phyloP scores from a whole-genome alignment of 2,329 filamentous ascomycete genomes.

The Leptographium radiaticola region DNA sequence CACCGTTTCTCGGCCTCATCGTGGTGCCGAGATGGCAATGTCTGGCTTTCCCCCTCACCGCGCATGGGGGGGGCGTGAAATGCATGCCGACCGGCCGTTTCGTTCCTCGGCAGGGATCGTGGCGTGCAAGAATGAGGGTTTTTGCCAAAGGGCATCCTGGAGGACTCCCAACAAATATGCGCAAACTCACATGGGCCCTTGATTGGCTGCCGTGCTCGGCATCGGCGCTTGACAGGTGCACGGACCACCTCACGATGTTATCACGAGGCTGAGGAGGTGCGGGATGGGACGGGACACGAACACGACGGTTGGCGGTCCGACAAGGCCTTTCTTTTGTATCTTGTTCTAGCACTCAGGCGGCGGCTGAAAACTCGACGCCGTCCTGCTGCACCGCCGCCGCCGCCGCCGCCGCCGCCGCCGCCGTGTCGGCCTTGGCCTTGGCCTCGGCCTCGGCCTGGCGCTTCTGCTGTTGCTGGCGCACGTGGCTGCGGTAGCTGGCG shows the following conservation, averaged over 20 bases:
- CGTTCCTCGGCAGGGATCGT: too few species aligned
- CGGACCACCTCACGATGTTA: background rate
- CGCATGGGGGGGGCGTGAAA: background rate
- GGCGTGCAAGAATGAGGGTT: too few species aligned
- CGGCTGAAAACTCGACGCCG: constrained; percentile 43
- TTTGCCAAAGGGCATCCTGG: too few species aligned
- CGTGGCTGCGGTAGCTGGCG: constrained; percentile 40
- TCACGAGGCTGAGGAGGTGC: background rate
- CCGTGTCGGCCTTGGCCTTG: constrained; percentile 22
- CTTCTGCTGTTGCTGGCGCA: constrained; percentile 26
- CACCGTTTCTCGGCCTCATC: background rate
- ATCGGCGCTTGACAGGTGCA: background rate
- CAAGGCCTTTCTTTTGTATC: too few species aligned
- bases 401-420: constrained; percentile 27
- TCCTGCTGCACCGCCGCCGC: constrained; percentile 32
- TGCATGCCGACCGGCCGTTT: too few species aligned
- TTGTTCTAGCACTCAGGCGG: constrained; percentile 25
- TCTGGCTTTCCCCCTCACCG: background rate
- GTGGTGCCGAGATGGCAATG: background rate
- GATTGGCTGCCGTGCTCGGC: background rate
- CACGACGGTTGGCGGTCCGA: too few species aligned
- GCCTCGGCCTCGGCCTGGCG: background rate
- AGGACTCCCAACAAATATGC: too few species aligned
- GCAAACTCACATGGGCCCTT: background rate
- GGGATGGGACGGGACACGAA: background rate